These are phyloP conservation scores for Tetrahymena malaccensis DNA, from an alignment of 73 alveolate species.

Conservation along the genomic window DNA sequence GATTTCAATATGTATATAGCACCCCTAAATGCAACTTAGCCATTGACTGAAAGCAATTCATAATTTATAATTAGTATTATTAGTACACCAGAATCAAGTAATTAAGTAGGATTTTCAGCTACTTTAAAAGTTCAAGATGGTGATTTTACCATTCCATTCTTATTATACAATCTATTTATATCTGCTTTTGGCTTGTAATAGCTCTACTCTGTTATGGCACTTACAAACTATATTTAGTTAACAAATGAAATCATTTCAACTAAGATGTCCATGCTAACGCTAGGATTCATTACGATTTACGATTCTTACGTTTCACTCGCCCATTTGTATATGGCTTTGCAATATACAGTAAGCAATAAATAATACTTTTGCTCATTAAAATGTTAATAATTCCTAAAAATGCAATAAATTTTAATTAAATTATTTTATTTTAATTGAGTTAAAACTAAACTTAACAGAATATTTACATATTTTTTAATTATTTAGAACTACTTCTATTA, in stretches of 20 bases:
- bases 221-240: neutral
- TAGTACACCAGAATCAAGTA: neutral
- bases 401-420: neutral
- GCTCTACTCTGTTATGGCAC: neutral
- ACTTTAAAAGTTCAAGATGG: neutral
- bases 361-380: too few species aligned
- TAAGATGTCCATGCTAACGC: neutral
- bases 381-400: neutral
- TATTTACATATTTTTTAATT: neutral
- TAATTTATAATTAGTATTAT: neutral
- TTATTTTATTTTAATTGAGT: too few species aligned
- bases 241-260: neutral
- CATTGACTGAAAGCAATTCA: neutral
- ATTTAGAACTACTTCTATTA: neutral
- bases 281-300: neutral
- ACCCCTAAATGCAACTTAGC: neutral
- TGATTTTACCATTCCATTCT: neutral
- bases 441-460: too few species aligned
- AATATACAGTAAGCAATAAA: neutral
- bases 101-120: neutral
- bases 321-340: neutral
- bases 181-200: neutral
- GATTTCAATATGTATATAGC: neutral
- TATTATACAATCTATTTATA: neutral
- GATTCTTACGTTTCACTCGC: neutral